These are phyloP conservation scores for Pseudoneurospora amorphoporcata DNA, from an alignment of 495 filamentous ascomycete species.

Conservation along the genomic window DNA sequence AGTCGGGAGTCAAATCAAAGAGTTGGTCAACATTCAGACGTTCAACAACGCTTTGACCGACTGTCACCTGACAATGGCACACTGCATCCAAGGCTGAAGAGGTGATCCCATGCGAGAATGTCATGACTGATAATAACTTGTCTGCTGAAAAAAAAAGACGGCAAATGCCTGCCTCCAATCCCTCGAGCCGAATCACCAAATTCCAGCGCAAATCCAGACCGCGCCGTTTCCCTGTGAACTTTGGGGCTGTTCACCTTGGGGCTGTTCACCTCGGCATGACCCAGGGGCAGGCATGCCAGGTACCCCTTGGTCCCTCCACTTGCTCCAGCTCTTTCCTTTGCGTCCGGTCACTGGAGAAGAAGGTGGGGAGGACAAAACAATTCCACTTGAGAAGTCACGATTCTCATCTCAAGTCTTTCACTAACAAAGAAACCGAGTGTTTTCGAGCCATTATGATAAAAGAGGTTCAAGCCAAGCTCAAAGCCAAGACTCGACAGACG, in stretches of 20 bases:
- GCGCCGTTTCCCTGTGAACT: not conserved
- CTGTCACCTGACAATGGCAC: not conserved
- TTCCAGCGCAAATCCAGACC: not conserved
- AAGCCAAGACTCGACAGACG: not conserved
- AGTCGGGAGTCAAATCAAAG: not conserved
- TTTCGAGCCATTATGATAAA: not conserved
- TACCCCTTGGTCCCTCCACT: not conserved
- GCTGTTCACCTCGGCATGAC: not conserved
- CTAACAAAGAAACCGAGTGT: not conserved
- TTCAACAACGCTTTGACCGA: not conserved
- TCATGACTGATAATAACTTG: not conserved
- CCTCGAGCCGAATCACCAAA: not conserved
- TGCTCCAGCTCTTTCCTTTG: not conserved
- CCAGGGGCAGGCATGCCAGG: not conserved
- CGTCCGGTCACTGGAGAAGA: not conserved
- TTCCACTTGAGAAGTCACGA: not conserved
- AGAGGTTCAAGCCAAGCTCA: not conserved
- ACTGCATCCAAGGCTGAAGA: not conserved
- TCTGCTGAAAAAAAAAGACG: not conserved
- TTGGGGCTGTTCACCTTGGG: not conserved
- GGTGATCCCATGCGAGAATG: not conserved
- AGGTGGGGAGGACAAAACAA: not conserved
- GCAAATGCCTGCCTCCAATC: not conserved
- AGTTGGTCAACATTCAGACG: not conserved
- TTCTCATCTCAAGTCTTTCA: not conserved